A percentile compares a stretch with the other conserved stretches of the same genome.
Conservation (phyloP, 2,329 filamentous ascomycete species). For the Dactylellina sp. region DNA sequence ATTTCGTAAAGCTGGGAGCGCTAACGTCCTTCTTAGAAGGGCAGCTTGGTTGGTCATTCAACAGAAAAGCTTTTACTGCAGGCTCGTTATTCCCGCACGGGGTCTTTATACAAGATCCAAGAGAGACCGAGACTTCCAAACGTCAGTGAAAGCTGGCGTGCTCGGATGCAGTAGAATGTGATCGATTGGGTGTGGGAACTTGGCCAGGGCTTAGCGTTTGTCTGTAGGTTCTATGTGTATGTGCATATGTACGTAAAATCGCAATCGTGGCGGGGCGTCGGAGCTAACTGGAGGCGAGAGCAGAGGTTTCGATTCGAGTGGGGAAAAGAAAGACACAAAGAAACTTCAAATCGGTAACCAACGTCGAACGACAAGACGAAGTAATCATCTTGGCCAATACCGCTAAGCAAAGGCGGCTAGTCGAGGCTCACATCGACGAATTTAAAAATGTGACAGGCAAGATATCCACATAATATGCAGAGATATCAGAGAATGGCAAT, state of each 20-base stretch:
- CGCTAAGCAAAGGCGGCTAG: conserved; percentile 23
- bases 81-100: conserved; percentile 13
- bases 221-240: too few species aligned
- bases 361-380: conserved; percentile 5
- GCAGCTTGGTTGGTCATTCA: conserved; percentile 55
- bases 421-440: conserved; percentile 29
- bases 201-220: too few species aligned
- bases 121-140: too few species aligned
- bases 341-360: conserved; percentile 1
- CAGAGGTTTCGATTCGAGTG: conserved; percentile 4
- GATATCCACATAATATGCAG: too few species aligned
- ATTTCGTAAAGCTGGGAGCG: conserved; percentile 29
- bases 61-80: conserved; percentile 15
- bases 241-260: too few species aligned
- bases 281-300: too few species aligned
- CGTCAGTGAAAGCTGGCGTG: neutral
- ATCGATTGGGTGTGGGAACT: conserved; percentile 10
- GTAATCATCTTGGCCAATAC: too few species aligned
- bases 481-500: neutral
- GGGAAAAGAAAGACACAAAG: neutral
- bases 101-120: neutral
- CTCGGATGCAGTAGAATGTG: too few species aligned
- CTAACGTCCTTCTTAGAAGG: conserved; percentile 57
- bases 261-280: too few species aligned
- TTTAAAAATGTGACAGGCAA: conserved; percentile 8